phyloP scores from a whole-genome alignment of 345 rosid species.

The Erucastrum elatum region DNA sequence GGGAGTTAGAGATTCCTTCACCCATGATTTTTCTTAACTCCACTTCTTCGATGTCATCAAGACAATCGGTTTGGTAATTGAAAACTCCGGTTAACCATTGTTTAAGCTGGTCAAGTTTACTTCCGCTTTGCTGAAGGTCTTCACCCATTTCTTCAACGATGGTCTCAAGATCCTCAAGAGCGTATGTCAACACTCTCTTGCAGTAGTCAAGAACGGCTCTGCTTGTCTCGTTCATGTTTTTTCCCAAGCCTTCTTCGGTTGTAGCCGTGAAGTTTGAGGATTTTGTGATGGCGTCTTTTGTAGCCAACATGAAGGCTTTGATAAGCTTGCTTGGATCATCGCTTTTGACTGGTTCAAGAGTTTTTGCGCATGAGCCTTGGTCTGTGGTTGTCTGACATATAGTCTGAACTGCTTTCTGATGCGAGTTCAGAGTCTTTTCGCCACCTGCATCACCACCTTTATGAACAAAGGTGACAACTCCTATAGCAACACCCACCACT shows the following conservation, averaged over 20 bases:
- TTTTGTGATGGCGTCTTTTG: conserved; percentile 40
- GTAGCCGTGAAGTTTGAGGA: conserved; percentile 45
- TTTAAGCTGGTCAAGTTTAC: conserved; percentile 38
- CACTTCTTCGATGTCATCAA: conserved; percentile 38
- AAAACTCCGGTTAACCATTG: conserved; percentile 45
- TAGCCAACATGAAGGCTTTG: conserved; percentile 41
- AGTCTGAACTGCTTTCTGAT: conserved; percentile 43
- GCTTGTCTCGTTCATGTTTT: conserved; percentile 9
- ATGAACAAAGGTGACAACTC: conserved; percentile 38
- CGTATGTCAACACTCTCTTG: conserved; percentile 37
- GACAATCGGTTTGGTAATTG: conserved; percentile 41
- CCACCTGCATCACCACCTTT: not conserved
- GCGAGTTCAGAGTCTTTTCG: conserved; percentile 20
- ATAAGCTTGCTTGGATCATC: conserved; percentile 56
- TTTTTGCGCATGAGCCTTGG: conserved; percentile 52
- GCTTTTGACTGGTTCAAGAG: conserved; percentile 43
- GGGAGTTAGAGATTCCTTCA: conserved; percentile 40
- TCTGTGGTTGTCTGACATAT: conserved; percentile 54
- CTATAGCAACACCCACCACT: conserved; percentile 48
- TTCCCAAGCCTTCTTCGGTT: conserved; percentile 32
- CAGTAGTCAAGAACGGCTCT: conserved; percentile 43
- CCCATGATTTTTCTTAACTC: conserved; percentile 35
- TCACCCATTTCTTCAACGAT: conserved; percentile 43
- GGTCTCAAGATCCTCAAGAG: conserved; percentile 41
- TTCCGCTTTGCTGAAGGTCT: conserved; percentile 36